Conservation (phyloP, 2,329 filamentous ascomycete species). For the Paramyrothecium sp. region DNA sequence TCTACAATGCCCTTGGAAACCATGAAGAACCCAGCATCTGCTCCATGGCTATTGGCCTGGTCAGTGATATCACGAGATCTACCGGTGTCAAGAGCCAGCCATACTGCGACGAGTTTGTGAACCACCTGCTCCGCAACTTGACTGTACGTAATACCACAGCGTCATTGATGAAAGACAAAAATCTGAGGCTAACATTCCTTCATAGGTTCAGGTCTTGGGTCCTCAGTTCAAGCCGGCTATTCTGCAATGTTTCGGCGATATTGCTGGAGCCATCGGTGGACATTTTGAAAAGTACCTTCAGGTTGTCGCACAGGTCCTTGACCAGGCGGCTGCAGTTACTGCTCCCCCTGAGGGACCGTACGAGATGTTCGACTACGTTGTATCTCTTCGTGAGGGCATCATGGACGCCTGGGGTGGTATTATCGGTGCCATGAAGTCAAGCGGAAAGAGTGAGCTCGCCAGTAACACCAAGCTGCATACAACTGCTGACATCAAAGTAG, state of each 20-base stretch:
- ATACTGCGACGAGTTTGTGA: conserved; percentile 98
- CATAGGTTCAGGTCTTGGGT: conserved; percentile 23
- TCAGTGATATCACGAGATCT: conserved; percentile 93
- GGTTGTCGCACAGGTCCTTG: conserved; percentile 89
- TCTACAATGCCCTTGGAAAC: conserved; percentile 92
- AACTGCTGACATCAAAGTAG: conserved; percentile 41
- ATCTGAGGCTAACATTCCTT: too few relatives aligned
- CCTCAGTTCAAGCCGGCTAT: conserved; percentile 96
- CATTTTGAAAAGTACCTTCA: conserved; percentile 91
- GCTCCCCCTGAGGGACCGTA: conserved; percentile 78
- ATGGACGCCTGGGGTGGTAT: conserved; percentile 99
- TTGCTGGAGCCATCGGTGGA: conserved; percentile 88
- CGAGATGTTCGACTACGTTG: conserved; percentile 96
- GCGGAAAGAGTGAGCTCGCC: conserved; percentile 66
- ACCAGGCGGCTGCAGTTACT: conserved; percentile 85
- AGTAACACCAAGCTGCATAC: not conserved
- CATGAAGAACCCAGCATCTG: conserved; percentile 93
- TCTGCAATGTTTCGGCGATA: conserved; percentile 95
- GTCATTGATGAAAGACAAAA: not conserved
- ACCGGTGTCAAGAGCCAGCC: conserved; percentile 88
- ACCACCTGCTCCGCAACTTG: conserved; percentile 89
- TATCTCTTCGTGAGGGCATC: conserved; percentile 92
- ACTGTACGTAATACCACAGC: conserved; percentile 53
- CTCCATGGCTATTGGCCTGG: conserved; percentile 94
- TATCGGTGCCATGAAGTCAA: conserved; percentile 87